Percentiles rank a stretch among this genome's conserved stretches.
Conservation (phyloP, 2,329 filamentous ascomycete species). For the Ophiostoma australiae region DNA sequence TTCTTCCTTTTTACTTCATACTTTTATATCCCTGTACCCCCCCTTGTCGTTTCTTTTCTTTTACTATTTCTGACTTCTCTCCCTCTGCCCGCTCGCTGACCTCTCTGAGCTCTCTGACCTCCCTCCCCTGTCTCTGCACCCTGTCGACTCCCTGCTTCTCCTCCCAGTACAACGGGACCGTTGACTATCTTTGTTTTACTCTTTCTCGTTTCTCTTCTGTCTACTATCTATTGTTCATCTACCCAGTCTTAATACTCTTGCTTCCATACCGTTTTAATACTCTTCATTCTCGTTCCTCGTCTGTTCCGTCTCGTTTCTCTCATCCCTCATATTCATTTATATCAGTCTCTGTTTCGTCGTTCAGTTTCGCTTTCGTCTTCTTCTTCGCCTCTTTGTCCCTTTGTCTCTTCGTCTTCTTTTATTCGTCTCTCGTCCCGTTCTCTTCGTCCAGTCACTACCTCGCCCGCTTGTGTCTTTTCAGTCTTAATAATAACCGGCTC, state of each 20-base stretch:
- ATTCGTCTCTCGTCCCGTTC: background rate
- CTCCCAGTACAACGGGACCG: slow-evolving; percentile 7
- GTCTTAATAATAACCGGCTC: background rate
- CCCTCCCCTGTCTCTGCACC: background rate
- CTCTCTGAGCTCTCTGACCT: background rate
- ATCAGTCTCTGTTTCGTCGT: background rate
- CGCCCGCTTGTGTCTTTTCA: background rate
- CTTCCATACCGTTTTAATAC: background rate
- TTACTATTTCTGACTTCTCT: slow-evolving; percentile 6
- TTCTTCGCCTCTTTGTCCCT: background rate
- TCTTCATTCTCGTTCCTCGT: background rate
- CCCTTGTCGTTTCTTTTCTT: background rate
- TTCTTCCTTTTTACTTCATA: background rate
- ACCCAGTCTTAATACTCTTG: background rate
- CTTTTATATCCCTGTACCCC: background rate
- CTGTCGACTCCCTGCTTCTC: background rate
- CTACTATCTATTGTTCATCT: background rate
- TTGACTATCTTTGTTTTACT: background rate
- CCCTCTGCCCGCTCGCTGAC: background rate
- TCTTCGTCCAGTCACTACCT: background rate
- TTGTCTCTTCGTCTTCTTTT: background rate
- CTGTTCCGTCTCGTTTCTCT: background rate
- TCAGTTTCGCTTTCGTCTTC: background rate
- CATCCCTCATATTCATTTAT: too few species aligned
- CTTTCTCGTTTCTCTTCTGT: background rate